Conservation (phyloP, 2,329 filamentous ascomycete species). For the Geosmithia flava region DNA sequence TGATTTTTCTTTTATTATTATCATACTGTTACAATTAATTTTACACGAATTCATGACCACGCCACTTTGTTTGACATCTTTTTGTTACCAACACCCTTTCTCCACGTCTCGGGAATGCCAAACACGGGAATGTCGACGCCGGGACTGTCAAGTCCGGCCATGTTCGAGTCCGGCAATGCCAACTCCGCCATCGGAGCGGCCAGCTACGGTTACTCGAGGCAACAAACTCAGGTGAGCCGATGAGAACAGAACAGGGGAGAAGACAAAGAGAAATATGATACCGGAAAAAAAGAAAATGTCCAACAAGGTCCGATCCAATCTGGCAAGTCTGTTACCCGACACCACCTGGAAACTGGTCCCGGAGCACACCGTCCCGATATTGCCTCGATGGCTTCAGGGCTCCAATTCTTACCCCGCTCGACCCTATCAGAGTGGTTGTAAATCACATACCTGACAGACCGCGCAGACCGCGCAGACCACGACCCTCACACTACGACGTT, state of each 20-base stretch:
- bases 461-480: too few species aligned
- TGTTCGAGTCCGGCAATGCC: neutral
- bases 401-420: neutral
- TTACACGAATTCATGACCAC: neutral
- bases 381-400: neutral
- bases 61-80: too few species aligned
- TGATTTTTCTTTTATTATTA: neutral
- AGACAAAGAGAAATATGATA: too few species aligned
- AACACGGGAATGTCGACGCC: too few species aligned
- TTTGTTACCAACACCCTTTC: too few species aligned
- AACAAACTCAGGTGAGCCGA: too few species aligned
- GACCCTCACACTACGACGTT: too few species aligned
- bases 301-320: neutral
- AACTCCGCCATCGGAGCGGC: constrained; percentile 4
- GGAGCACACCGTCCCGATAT: neutral
- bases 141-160: too few species aligned
- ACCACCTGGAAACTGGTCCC: too few species aligned
- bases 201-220: constrained; percentile 1
- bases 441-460: neutral
- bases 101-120: too few species aligned
- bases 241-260: too few species aligned
- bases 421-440: neutral
- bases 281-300: too few species aligned
- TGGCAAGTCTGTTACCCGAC: neutral
- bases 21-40: neutral